Base-by-base conservation (phyloP, 148 eudicot genomes). In the Agrostemma githago region DNA sequence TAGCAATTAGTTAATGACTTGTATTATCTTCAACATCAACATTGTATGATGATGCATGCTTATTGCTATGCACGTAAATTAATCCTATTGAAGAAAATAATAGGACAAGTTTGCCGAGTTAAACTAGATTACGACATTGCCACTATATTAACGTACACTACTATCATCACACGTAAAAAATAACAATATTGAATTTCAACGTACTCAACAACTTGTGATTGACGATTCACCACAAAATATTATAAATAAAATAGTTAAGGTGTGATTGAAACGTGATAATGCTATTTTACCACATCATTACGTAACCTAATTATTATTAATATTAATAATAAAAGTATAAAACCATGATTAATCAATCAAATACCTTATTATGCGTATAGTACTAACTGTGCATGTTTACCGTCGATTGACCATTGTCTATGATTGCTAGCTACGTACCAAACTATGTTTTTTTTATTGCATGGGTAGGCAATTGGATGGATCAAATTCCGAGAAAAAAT, bases 51-150 rank as follows among this genome's bases (percentile, higher is more conserved):
- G 56, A 51, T 5, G 8, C 34, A 26, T 46, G 8, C 2, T 46
- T 5, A 46, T 51, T 74, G 70, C 48, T 48, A 64, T 46, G 70
- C 70, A 63, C 70, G 76, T 74, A 74, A 70, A 21, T 34, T 41
- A 60, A 20, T 10, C 38, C 34, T 19, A 20, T 59, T n/a, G 39
- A 21, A 42, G n/a, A 40, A 40, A 42, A 43, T 48, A 39, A 10
- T 39, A 6, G 48, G 38, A 21, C 41, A 60, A 60, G 51, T 51
- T 43, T 40, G 41, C 43, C 64, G 38, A 60, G 64, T 60, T 60
- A 26, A 26, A 26, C 6, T 60, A 19, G 26, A 8, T 20, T 20
- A 60, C 34, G 34, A 60, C 10, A 19, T 60, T 51, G 1, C 16
- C 4, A 51, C 8, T 51, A 51, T 10, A 11, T 3, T 3, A 51